Conservation (phyloP, 192 early-diverging fungal species). For the Podila epicladia region DNA sequence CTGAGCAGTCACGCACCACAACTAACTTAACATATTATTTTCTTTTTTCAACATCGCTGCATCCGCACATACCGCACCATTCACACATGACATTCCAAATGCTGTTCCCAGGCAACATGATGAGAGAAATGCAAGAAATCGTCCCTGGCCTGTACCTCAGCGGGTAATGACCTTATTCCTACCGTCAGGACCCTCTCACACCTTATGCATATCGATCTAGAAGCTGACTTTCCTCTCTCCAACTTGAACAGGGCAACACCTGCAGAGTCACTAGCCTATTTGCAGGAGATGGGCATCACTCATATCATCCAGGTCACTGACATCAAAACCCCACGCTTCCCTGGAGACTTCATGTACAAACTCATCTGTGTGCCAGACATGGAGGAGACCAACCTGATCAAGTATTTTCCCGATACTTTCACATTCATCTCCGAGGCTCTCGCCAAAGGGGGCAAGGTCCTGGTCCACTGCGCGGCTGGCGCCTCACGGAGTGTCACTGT, state of each 20-base stretch:
- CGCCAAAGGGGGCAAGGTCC: conserved; percentile 58
- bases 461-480: conserved; percentile 76
- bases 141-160: conserved; percentile 36
- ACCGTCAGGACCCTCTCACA: background rate
- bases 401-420: conserved; percentile 73
- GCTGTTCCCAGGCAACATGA: conserved; percentile 3
- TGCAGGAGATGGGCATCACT: conserved; percentile 26
- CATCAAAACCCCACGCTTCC: conserved; percentile 26
- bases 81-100: background rate
- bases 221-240: background rate
- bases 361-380: conserved; percentile 67
- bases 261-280: conserved; percentile 22
- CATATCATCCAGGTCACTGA: conserved; percentile 43
- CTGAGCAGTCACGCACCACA: background rate
- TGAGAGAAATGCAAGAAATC: conserved; percentile 41
- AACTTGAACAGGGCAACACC: background rate
- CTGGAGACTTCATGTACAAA: conserved; percentile 62
- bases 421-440: conserved; percentile 65
- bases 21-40: too few species aligned
- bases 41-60: background rate
- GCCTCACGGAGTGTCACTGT: conserved; percentile 76
- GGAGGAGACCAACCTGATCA: conserved; percentile 71
- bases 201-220: background rate
- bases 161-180: conserved; percentile 17
- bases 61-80: background rate